Percentiles rank a stretch among this genome's conserved stretches.
Conservation (phyloP, 2,329 filamentous ascomycete species). For the Pseudohalonectria lignicola region DNA sequence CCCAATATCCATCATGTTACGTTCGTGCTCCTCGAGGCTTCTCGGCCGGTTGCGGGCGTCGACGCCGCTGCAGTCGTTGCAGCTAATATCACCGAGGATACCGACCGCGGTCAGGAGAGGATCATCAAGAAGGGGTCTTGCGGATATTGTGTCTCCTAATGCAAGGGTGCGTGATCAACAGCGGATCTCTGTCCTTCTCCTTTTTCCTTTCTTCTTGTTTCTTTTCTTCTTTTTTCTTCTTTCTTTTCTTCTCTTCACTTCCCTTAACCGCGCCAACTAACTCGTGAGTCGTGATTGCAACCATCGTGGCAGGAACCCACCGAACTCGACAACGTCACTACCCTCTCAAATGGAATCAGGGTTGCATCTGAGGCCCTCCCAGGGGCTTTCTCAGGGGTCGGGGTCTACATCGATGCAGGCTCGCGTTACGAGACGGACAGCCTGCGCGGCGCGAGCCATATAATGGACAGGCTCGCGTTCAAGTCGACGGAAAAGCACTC, state of each 20-base stretch:
- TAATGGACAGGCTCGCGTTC: constrained; percentile 91
- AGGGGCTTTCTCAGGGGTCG: constrained; percentile 88
- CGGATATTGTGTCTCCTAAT: no score
- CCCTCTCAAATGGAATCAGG: constrained; percentile 81
- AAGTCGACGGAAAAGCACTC: constrained; percentile 67
- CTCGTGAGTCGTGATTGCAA: no score
- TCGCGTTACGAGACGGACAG: constrained; percentile 85
- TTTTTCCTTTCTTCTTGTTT: no score
- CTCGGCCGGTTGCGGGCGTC: no score
- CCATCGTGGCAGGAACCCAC: constrained; percentile 79
- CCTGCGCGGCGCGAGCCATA: constrained; percentile 84
- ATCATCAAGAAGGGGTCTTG: no score
- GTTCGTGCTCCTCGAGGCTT: constrained; percentile 1
- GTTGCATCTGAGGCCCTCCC: constrained; percentile 92
- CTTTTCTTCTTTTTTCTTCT: no score
- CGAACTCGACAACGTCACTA: constrained; percentile 80
- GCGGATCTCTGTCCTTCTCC: no score
- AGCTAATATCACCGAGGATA: no score
- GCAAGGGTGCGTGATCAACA: no score
- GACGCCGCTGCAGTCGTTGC: no score
- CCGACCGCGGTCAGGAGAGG: no score
- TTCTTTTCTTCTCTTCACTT: not conserved
- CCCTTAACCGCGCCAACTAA: constrained; percentile 10
- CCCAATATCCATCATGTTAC: constrained; percentile 3
- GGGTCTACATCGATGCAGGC: constrained; percentile 90